Evolutionary conservation across 495 filamentous ascomycete species (phyloP), one percentile per base, ranked within the genome.

Genomic region (Chlorociboria aeruginascens): DNA sequence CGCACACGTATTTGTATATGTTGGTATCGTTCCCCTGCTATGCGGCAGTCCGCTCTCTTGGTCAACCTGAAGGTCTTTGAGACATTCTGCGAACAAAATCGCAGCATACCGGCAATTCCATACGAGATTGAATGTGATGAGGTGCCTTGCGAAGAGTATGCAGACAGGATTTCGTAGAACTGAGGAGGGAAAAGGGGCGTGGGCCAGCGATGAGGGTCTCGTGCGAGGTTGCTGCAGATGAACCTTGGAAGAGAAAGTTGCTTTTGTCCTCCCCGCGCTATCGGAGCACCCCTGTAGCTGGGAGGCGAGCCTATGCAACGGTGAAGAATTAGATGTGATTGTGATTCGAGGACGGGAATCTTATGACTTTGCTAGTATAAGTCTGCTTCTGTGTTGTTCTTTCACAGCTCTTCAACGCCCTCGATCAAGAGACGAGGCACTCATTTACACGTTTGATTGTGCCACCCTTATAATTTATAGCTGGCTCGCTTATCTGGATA

Each of bases 91-190:
- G 58, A 58, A 32, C 45, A 50, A 49, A 55, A 58, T 46, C 52
- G 55, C 46, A 57, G 58, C 58, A 61, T 57, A 32, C 48, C 45
- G 50, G 33, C 55, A 50, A 53, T 55, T 61, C 58, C 58, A 61
- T 61, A 37, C 49, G 51, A 49, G 37, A 31, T 54, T 46, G 30
- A 51, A 32, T 37, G 28, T n/a, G 11, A 30, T 40, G 4, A 16
- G 9, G 39, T 17, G 38, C n/a, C 13, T 40, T n/a, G 29, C 33
- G 28, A 16, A 14, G 36, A 48, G 28, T 40, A 36, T 31, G 20
- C 12, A 25, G 36, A 40, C 2, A 25, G 10, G 29, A 4, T 0
- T 32, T 32, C n/a, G 9, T 16, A 10, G 20, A 40, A 29, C 25
- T 11, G 33, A 11, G 31, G 10, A 14, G 33, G 31, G 36, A 6